Conservation (phyloP, 179 eudicot species). For the Silene coronaria region DNA sequence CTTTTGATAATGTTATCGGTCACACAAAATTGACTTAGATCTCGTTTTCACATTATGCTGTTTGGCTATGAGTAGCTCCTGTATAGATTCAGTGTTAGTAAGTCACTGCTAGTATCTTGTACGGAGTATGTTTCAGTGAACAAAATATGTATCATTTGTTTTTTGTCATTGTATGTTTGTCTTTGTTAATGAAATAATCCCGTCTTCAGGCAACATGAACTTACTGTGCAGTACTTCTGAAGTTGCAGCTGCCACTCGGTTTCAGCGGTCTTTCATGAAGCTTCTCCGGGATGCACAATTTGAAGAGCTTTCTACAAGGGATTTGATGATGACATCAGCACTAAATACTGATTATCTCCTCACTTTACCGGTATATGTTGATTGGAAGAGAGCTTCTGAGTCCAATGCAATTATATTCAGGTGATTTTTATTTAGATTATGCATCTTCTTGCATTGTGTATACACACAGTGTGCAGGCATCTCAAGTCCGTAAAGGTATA, state of each 20-base stretch:
- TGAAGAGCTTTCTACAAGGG: constrained; percentile 88
- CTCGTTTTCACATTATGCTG: background rate
- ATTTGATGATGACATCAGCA: constrained; percentile 78
- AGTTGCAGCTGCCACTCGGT: constrained; percentile 60
- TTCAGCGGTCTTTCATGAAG: constrained; percentile 77
- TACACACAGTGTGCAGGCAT: background rate
- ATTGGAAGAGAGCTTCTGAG: constrained; percentile 88
- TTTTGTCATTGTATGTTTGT: constrained; percentile 12
- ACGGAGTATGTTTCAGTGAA: constrained; percentile 2
- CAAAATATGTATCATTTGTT: constrained; percentile 4
- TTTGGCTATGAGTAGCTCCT: background rate
- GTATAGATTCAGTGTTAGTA: background rate
- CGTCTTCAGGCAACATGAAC: constrained; percentile 31
- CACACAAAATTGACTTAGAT: background rate
- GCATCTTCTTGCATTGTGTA: background rate
- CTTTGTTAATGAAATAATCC: constrained; percentile 24
- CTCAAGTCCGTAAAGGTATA: background rate
- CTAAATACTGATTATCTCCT: constrained; percentile 87
- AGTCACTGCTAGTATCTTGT: background rate
- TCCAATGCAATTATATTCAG: constrained; percentile 88
- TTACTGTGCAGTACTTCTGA: constrained; percentile 41
- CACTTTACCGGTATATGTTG: constrained; percentile 83
- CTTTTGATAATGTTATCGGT: background rate
- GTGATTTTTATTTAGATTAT: constrained; percentile 27
- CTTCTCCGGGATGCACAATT: constrained; percentile 79